Percentiles rank a stretch among this genome's conserved stretches.
Conservation (phyloP, 2,329 filamentous ascomycete species). For the Exophiala sp. region DNA sequence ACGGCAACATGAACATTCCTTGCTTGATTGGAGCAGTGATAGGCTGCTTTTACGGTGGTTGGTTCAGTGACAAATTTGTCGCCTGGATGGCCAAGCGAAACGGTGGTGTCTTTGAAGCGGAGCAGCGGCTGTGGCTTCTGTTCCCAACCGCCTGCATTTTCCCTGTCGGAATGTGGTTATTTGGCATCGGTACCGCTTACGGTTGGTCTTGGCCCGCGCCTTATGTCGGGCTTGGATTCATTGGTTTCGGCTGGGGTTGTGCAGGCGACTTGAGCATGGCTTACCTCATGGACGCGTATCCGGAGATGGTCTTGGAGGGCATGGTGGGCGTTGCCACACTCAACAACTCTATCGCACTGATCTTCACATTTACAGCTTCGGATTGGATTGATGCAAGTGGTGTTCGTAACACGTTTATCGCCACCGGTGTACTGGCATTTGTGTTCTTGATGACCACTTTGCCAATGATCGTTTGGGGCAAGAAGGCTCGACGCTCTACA, state of each 20-base stretch:
- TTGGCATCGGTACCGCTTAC: slow-evolving; percentile 51
- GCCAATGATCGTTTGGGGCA: slow-evolving; percentile 56
- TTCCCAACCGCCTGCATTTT: slow-evolving; percentile 50
- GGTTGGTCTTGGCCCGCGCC: slow-evolving; percentile 53
- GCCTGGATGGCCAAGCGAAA: slow-evolving; percentile 54
- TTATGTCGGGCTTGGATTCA: slow-evolving; percentile 56
- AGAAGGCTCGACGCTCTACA: slow-evolving; percentile 49
- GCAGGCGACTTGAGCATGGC: slow-evolving; percentile 56
- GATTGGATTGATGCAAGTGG: slow-evolving; percentile 50
- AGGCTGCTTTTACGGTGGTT: slow-evolving; percentile 44
- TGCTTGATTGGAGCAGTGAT: slow-evolving; percentile 45
- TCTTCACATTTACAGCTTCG: slow-evolving; percentile 53
- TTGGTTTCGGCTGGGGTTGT: slow-evolving; percentile 59
- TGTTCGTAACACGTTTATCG: slow-evolving; percentile 50
- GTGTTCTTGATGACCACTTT: slow-evolving; percentile 50
- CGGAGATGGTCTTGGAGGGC: slow-evolving; percentile 56
- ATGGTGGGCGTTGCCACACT: slow-evolving; percentile 59
- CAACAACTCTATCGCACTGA: slow-evolving; percentile 54
- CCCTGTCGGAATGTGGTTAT: slow-evolving; percentile 52
- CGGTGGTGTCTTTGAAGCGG: slow-evolving; percentile 54
- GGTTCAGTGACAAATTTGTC: slow-evolving; percentile 55
- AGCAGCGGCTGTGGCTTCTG: slow-evolving; percentile 53
- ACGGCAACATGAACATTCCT: slow-evolving; percentile 58
- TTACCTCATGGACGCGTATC: slow-evolving; percentile 55
- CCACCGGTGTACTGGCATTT: slow-evolving; percentile 51